Evolutionary conservation across 192 early-diverging fungal species (phyloP), one percentile per base, ranked within the genome.

Genomic region (Podila epigama): DNA sequence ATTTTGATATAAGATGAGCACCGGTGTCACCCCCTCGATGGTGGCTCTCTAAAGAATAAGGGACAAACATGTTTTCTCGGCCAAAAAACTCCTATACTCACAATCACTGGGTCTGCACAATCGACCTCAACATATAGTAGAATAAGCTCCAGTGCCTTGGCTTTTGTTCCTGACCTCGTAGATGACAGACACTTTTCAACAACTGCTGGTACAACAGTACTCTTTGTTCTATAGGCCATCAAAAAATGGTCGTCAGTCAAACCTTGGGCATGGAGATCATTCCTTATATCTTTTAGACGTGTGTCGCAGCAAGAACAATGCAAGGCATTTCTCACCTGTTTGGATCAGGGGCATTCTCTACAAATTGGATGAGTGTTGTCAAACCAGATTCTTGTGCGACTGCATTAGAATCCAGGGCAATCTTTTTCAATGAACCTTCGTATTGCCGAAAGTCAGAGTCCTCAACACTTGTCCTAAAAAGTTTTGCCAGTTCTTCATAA

Each of bases 61-160:
- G n/a, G n/a, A n/a, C n/a, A n/a, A n/a, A n/a, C n/a, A n/a, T n/a
- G n/a, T n/a, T 32, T 70, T 15, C 36, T 60, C 53, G 58, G 37
- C 33, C 34, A 20, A 31, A 34, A 56, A 11, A 54, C 29, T 36
- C 27, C 18, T 13, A 35, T 58, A 82, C 89, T 80, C 60, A 94
- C 92, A 57, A 99, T 86, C 16, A 98, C 92, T 5, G 92, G 91
- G 31, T 93, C 93, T 10, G 90, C 89, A 22, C 72, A 82, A 62
- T 98, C 97, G 4, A 94, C 89, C 81, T 99, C 98, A 42, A 93
- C 89, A 69, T 92, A 93, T 82, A 95, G 69, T 37, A 98, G 77
- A 54, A 97, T 81, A 15, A 96, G 78, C 39, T 98, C 96, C 35
- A 90, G 60, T 18, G 91, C 89, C 63, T 89, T 89, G 48, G 86